Percentiles rank a stretch among this genome's conserved stretches.
Evolutionary conservation across 2,329 filamentous ascomycete species (phyloP).

Genomic region (Xylariaceae sp.): DNA sequence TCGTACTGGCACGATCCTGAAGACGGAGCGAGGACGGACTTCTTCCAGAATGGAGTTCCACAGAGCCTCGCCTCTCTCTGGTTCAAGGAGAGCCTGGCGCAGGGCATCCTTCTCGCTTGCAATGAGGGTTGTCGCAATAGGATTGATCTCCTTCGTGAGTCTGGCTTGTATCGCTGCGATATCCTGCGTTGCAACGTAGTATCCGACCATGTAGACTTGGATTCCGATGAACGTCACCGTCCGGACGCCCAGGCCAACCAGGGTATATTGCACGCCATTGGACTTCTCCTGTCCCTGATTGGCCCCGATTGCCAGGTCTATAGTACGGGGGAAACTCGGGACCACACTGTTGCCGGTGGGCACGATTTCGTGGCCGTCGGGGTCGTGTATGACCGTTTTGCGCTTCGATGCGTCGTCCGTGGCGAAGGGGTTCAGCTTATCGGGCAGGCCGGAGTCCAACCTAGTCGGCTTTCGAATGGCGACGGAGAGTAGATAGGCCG

Average conservation of each 20-base stretch:
- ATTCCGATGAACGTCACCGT: slow-evolving; percentile 86
- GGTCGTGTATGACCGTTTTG: slow-evolving; percentile 58
- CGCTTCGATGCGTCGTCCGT: slow-evolving; percentile 45
- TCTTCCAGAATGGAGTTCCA: slow-evolving; percentile 68
- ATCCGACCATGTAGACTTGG: slow-evolving; percentile 89
- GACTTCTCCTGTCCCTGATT: slow-evolving; percentile 25
- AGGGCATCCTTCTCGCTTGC: slow-evolving; percentile 73
- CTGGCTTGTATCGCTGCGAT: slow-evolving; percentile 73
- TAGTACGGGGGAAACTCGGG: slow-evolving; percentile 68
- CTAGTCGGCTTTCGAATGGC: slow-evolving; percentile 41
- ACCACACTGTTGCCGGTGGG: slow-evolving; percentile 78
- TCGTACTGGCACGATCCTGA: slow-evolving; percentile 82
- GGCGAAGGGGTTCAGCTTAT: slow-evolving; percentile 38
- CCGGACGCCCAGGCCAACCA: slow-evolving; percentile 81
- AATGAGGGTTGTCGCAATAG: slow-evolving; percentile 75
- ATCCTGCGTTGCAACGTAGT: slow-evolving; percentile 82
- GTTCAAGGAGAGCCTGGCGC: slow-evolving; percentile 63
- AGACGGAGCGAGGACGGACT: slow-evolving; percentile 64
- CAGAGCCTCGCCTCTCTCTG: slow-evolving; percentile 60
- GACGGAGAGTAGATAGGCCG: slow-evolving; percentile 33
- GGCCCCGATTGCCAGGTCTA: slow-evolving; percentile 48
- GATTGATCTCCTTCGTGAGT: slow-evolving; percentile 70
- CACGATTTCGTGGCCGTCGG: slow-evolving; percentile 68
- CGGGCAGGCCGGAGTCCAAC: slow-evolving; percentile 40
- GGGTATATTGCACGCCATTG: slow-evolving; percentile 65